These are phyloP conservation scores for Neofusicoccum cordaticola DNA, from an alignment of 2,329 filamentous ascomycete species.

Conservation along the genomic window DNA sequence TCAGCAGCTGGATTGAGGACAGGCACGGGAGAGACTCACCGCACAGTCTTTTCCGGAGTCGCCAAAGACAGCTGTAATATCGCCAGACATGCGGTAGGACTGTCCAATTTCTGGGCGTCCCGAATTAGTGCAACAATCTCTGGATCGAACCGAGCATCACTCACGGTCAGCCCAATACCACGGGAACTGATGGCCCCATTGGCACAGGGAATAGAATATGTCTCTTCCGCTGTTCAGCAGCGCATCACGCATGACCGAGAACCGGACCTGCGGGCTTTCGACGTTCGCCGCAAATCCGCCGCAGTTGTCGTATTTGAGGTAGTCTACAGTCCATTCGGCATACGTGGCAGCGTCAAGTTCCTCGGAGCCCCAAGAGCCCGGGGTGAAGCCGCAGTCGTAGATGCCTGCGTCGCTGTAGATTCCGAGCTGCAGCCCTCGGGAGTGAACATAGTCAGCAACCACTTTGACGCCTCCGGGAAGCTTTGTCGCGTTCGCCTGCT, in stretches of 20 bases:
- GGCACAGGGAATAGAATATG: constrained; percentile 6
- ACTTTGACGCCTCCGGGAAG: constrained; percentile 46
- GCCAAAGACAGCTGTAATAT: constrained; percentile 21
- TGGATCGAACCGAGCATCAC: not conserved
- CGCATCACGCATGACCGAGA: constrained; percentile 4
- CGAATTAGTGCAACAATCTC: not conserved
- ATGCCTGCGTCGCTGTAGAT: constrained; percentile 48
- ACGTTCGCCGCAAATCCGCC: constrained; percentile 27
- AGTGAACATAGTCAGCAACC: constrained; percentile 40
- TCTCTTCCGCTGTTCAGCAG: not conserved
- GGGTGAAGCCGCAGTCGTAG: constrained; percentile 44
- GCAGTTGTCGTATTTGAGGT: constrained; percentile 44
- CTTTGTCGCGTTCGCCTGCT: constrained; percentile 41
- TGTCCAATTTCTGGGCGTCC: constrained; percentile 4
- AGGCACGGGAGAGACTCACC: constrained; percentile 17
- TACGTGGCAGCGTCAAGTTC: constrained; percentile 43
- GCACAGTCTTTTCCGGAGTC: not conserved
- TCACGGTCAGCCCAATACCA: not conserved
- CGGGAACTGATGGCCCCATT: constrained; percentile 15
- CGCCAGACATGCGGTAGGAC: constrained; percentile 29
- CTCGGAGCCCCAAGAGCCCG: constrained; percentile 43
- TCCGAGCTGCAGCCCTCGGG: constrained; percentile 43
- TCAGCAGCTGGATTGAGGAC: not conserved
- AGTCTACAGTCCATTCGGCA: constrained; percentile 39
- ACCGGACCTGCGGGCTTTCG: constrained; percentile 7